A percentile compares a stretch with the other conserved stretches of the same genome.
These are phyloP conservation scores for Fusarium sterilihyphosum DNA, from an alignment of 2,329 filamentous ascomycete species.

Conservation along the genomic window DNA sequence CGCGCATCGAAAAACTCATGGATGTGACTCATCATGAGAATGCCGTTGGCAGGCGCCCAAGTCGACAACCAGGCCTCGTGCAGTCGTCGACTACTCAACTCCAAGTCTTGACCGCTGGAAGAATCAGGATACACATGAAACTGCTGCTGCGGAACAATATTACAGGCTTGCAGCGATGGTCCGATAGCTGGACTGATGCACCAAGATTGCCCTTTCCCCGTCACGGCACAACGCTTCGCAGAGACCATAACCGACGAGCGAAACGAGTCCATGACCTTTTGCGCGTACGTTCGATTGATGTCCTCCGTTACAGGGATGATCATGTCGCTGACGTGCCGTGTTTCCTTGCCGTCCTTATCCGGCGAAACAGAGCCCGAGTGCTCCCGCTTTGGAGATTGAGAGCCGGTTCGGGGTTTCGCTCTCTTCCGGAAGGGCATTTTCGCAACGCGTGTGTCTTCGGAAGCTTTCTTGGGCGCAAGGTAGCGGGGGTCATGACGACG, in stretches of 20 bases:
- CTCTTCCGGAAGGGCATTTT: background rate
- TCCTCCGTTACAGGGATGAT: background rate
- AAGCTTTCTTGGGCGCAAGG: background rate
- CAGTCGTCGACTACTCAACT: background rate
- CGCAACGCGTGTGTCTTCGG: background rate
- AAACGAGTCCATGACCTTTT: constrained; percentile 11
- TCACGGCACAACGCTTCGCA: background rate
- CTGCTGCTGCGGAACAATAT: background rate
- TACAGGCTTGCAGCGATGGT: background rate
- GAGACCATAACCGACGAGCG: background rate
- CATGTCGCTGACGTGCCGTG: background rate
- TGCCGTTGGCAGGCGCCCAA: background rate
- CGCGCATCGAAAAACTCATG: background rate
- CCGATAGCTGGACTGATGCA: background rate
- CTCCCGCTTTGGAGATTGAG: background rate
- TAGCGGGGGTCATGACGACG: background rate
- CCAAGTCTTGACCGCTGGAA: background rate
- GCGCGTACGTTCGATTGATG: background rate
- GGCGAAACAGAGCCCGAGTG: background rate
- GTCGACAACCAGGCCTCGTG: background rate
- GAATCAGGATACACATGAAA: background rate
- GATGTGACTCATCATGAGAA: background rate
- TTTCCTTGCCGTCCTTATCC: background rate
- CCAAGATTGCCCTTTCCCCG: background rate
- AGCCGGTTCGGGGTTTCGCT: background rate